Percentiles rank a stretch among this genome's conserved stretches.
These are phyloP conservation scores for Cucumis hystrix DNA, from an alignment of 306 rosid species.

Conservation along the genomic window DNA sequence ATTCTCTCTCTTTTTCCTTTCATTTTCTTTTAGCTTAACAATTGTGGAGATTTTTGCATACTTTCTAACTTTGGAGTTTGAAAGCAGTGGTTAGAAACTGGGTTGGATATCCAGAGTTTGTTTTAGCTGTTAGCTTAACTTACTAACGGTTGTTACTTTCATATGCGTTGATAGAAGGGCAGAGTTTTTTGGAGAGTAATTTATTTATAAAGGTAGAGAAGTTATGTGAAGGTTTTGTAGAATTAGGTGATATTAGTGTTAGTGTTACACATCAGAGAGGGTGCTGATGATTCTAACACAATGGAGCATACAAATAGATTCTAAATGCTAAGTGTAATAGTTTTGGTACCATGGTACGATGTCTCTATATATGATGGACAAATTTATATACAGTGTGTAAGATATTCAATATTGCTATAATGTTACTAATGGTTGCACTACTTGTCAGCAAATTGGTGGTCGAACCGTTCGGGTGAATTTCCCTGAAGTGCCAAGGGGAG, in stretches of 20 bases:
- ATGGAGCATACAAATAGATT: neutral
- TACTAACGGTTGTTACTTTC: neutral
- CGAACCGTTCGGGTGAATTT: slow-evolving; percentile 70
- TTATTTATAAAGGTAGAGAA: too few relatives aligned
- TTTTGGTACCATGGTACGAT: neutral
- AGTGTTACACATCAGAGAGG: neutral
- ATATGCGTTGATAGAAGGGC: too few relatives aligned
- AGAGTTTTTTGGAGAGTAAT: too few relatives aligned
- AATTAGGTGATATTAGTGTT: neutral
- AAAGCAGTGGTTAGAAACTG: neutral
- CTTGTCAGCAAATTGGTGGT: slow-evolving; percentile 70
- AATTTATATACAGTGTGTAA: neutral
- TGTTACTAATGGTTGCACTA: slow-evolving; percentile 9
- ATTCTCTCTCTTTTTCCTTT: neutral
- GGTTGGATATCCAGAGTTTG: neutral
- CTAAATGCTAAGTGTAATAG: neutral
- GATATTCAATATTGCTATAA: neutral
- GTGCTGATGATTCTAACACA: neutral
- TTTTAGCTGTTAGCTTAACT: neutral
- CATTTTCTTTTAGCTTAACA: neutral
- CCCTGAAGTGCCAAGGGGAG: slow-evolving; percentile 92
- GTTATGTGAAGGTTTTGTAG: neutral
- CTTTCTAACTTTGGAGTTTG: neutral
- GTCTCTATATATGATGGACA: neutral
- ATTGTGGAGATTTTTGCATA: neutral